Evolutionary conservation across 2,329 filamentous ascomycete genomes (phyloP).

Genomic region (Aspergillus versicolor): DNA sequence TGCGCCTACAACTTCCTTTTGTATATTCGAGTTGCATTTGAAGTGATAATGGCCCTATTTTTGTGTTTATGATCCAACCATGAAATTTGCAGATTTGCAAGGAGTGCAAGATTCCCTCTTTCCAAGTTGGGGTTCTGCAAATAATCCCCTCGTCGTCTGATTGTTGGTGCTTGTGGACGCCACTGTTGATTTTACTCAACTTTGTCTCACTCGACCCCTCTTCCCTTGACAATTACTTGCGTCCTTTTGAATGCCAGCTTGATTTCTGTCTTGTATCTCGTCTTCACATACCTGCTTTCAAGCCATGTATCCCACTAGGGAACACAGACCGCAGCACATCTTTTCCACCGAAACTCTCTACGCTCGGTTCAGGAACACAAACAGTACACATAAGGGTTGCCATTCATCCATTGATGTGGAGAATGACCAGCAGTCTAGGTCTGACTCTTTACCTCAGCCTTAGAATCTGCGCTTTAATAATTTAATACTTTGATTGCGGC

Average conservation of each 20-base stretch:
- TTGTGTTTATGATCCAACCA: neutral
- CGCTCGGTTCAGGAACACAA: constrained; percentile 16
- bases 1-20: neutral
- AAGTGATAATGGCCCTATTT: neutral
- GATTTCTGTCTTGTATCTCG: neutral
- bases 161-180: neutral
- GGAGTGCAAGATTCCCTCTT: neutral
- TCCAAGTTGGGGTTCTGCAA: neutral
- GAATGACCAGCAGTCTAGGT: constrained; percentile 23
- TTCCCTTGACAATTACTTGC: neutral
- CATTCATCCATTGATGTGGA: constrained; percentile 22
- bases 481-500: neutral
- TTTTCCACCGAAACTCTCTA: constrained; percentile 19
- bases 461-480: neutral
- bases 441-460: constrained; percentile 6
- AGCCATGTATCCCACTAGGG: constrained; percentile 9
- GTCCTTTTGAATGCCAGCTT: neutral
- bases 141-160: neutral
- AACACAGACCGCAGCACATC: constrained; percentile 16
- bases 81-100: neutral
- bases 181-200: neutral
- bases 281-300: neutral
- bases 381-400: constrained; percentile 14
- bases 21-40: neutral
- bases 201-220: neutral